Conservation (phyloP, 2,329 filamentous ascomycete genomes). For the Cytospora paraplurivora region DNA sequence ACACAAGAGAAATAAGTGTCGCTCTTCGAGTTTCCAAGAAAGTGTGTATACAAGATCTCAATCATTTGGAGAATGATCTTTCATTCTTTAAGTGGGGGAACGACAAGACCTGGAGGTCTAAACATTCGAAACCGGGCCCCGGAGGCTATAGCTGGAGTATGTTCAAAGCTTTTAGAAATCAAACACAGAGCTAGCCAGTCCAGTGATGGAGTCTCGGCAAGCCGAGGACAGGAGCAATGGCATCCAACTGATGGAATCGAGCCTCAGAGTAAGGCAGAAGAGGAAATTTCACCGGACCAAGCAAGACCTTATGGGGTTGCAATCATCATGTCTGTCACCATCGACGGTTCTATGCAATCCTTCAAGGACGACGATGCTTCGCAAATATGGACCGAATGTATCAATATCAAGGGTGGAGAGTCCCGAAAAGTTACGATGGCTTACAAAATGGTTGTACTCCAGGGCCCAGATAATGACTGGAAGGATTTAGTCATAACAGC, state of each 20-base stretch:
- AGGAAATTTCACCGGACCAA: neutral
- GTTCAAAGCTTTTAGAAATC: neutral
- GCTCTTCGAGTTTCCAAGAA: neutral
- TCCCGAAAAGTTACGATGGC: neutral
- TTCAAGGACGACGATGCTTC: neutral
- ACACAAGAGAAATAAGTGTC: neutral
- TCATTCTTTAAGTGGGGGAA: no score
- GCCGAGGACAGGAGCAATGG: neutral
- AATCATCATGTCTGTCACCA: neutral
- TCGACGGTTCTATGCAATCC: neutral
- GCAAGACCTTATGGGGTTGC: neutral
- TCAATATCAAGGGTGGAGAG: neutral
- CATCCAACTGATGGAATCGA: neutral
- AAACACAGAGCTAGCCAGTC: neutral
- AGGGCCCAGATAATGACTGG: accelerated
- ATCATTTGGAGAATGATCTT: no score
- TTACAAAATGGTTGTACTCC: neutral
- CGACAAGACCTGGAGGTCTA: accelerated
- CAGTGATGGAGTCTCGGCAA: neutral
- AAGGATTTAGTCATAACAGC: neutral
- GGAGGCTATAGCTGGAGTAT: neutral
- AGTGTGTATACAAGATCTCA: neutral
- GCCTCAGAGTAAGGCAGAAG: neutral
- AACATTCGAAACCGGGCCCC: neutral
- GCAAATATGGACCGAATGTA: neutral